Percentiles rank a stretch among this genome's conserved stretches.
These are phyloP conservation scores for Diaporthe capsici DNA, from an alignment of 2,329 filamentous ascomycete species.

Conservation along the genomic window DNA sequence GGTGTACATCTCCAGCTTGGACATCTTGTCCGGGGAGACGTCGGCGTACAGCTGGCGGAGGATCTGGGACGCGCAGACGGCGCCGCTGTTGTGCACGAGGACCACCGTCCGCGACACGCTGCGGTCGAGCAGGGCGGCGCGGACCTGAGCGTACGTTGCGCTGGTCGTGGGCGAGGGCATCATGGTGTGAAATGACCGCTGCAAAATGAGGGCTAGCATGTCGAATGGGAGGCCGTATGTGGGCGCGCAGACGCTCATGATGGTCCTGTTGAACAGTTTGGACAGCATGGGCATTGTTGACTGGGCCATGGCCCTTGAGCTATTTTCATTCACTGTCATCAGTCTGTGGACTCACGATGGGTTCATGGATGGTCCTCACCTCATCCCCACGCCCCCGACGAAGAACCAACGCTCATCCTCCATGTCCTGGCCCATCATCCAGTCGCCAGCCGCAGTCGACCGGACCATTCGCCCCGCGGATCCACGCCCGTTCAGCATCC, in stretches of 20 bases:
- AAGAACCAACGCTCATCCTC: slow-evolving; percentile 54
- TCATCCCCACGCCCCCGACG: slow-evolving; percentile 52
- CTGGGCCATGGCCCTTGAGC: slow-evolving; percentile 49
- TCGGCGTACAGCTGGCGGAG: slow-evolving; percentile 56
- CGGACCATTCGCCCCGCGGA: slow-evolving; percentile 41
- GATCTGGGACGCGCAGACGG: slow-evolving; percentile 53
- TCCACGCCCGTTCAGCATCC: slow-evolving; percentile 49
- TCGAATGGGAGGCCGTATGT: slow-evolving; percentile 69
- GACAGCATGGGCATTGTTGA: slow-evolving; percentile 53
- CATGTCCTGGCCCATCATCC: slow-evolving; percentile 47
- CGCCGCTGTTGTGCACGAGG: slow-evolving; percentile 57
- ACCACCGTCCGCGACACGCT: slow-evolving; percentile 53
- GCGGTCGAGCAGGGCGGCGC: slow-evolving; percentile 52
- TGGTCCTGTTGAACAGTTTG: slow-evolving; percentile 54
- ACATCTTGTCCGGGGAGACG: slow-evolving; percentile 52
- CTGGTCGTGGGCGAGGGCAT: slow-evolving; percentile 49
- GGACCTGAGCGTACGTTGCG: slow-evolving; percentile 54
- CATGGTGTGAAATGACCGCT: slow-evolving; percentile 47
- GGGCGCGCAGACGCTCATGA: slow-evolving; percentile 65
- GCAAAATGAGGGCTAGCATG: slow-evolving; percentile 55
- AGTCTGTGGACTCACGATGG: not conserved
- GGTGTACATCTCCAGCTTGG: slow-evolving; percentile 60
- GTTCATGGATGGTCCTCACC: slow-evolving; percentile 43
- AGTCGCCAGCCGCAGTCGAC: slow-evolving; percentile 46
- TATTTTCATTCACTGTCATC: slow-evolving; percentile 38